phyloP scores from a whole-genome alignment of 371 early-diverging fungal species.

The Vairimorpha necatrix region DNA sequence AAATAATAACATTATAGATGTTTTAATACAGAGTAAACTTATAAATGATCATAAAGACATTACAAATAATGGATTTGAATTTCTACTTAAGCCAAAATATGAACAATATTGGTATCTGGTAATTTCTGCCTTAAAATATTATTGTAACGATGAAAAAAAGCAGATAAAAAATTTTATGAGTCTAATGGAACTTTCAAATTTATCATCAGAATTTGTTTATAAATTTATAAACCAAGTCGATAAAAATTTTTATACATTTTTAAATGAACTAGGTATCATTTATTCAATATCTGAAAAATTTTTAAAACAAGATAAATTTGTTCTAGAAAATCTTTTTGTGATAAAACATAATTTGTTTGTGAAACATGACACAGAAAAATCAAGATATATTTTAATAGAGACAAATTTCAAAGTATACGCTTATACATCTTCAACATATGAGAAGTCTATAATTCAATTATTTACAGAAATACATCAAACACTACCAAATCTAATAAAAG shows the following conservation, averaged over 20 bases:
- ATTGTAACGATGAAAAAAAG: neutral
- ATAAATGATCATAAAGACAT: slow-evolving; percentile 53
- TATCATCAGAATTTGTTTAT: slow-evolving; percentile 6
- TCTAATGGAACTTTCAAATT: slow-evolving; percentile 26
- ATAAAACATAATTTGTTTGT: slow-evolving; percentile 16
- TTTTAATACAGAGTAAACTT: slow-evolving; percentile 45
- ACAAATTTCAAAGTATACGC: slow-evolving; percentile 87
- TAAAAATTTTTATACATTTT: slow-evolving; percentile 24
- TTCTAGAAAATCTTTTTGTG: neutral
- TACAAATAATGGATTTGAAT: slow-evolving; percentile 65
- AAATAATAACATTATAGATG: slow-evolving; percentile 14
- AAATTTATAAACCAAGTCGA: neutral
- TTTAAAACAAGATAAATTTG: no score
- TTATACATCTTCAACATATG: slow-evolving; percentile 87
- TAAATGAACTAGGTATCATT: slow-evolving; percentile 30
- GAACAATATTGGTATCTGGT: slow-evolving; percentile 63
- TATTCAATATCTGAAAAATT: no score
- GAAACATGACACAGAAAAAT: neutral
- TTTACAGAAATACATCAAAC: slow-evolving; percentile 77
- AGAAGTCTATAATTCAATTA: slow-evolving; percentile 84
- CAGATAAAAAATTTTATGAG: slow-evolving; percentile 5
- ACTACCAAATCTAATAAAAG: slow-evolving; percentile 87
- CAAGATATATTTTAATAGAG: slow-evolving; percentile 66
- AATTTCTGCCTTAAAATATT: slow-evolving; percentile 45
- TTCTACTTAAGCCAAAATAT: slow-evolving; percentile 59